phyloP scores from a whole-genome alignment of 805 yeast genomes.

The Candida krabiensis region DNA sequence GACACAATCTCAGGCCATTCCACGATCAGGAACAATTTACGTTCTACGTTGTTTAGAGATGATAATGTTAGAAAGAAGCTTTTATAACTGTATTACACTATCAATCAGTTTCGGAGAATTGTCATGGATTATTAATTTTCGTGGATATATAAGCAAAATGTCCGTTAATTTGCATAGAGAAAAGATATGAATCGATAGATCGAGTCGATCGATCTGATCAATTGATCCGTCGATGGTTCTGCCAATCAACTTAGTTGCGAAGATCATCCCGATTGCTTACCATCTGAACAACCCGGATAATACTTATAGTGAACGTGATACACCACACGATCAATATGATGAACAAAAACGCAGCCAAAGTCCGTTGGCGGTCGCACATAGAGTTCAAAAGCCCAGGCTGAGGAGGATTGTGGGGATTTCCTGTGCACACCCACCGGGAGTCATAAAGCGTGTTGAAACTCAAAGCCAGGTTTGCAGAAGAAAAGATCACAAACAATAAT shows the following conservation, averaged over 20 bases:
- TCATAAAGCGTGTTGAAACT: slow-evolving; percentile 84
- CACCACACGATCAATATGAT: slow-evolving; percentile 81
- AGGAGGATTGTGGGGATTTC: slow-evolving; percentile 18
- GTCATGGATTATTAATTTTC: too few relatives aligned
- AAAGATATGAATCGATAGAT: too few relatives aligned
- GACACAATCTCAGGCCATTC: too few relatives aligned
- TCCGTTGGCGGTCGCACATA: slow-evolving; percentile 77
- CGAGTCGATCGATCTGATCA: too few relatives aligned
- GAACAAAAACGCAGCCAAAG: slow-evolving; percentile 76
- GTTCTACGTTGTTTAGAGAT: too few relatives aligned
- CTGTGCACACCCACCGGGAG: slow-evolving; percentile 73
- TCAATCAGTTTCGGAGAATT: too few relatives aligned
- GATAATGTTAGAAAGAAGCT: too few relatives aligned
- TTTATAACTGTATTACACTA: too few relatives aligned
- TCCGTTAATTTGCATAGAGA: too few relatives aligned
- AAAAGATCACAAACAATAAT: slow-evolving; percentile 80
- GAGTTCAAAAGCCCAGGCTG: slow-evolving; percentile 33
- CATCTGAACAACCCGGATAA: slow-evolving; percentile 76
- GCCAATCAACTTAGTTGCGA: slow-evolving; percentile 6
- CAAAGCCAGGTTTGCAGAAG: slow-evolving; percentile 82
- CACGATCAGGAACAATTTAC: too few relatives aligned
- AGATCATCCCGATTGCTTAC: slow-evolving; percentile 34
- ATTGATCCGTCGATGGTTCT: too few relatives aligned
- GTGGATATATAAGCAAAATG: too few relatives aligned
- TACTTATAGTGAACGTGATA: slow-evolving; percentile 77